Percentiles rank a stretch among this genome's conserved stretches.
Conservation (phyloP, 192 early-diverging fungal species). For the Rhizophagus prolifer region DNA sequence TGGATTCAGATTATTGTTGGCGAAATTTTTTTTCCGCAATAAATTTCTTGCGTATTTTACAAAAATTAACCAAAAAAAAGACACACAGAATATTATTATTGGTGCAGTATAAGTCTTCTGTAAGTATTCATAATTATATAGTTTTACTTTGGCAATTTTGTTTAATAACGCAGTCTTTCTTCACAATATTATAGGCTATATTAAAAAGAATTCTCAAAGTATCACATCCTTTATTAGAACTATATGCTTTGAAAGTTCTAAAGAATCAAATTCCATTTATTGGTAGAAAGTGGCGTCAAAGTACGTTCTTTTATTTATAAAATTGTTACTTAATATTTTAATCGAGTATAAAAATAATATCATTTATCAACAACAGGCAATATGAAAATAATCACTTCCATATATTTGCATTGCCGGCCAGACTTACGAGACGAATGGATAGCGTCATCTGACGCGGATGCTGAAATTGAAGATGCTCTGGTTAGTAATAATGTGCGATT, state of each 20-base stretch:
- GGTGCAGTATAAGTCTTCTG: slow-evolving; percentile 81
- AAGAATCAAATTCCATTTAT: slow-evolving; percentile 79
- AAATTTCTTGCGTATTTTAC: slow-evolving; percentile 72
- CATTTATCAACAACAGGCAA: slow-evolving; percentile 44
- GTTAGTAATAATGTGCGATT: slow-evolving; percentile 34
- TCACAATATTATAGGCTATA: slow-evolving; percentile 49
- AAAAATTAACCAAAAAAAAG: slow-evolving; percentile 80
- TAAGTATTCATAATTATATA: slow-evolving; percentile 9
- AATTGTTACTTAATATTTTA: not conserved
- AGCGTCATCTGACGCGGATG: slow-evolving; percentile 61
- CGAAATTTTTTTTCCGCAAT: slow-evolving; percentile 71
- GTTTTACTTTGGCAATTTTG: not conserved
- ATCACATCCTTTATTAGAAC: slow-evolving; percentile 58
- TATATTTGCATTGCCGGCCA: slow-evolving; percentile 64
- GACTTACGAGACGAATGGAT: slow-evolving; percentile 72
- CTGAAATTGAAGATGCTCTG: slow-evolving; percentile 70
- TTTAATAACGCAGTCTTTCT: not conserved
- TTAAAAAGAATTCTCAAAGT: slow-evolving; percentile 77
- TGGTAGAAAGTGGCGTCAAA: slow-evolving; percentile 77
- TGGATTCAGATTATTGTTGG: slow-evolving; percentile 41
- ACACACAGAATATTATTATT: slow-evolving; percentile 71
- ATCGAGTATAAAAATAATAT: not conserved
- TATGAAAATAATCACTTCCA: slow-evolving; percentile 78
- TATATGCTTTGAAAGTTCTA: slow-evolving; percentile 77
- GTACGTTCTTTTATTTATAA: slow-evolving; percentile 31